A percentile compares a stretch with the other conserved stretches of the same genome.
Evolutionary conservation across 306 rosid genomes (phyloP).

Genomic region (Castanea sativa): DNA sequence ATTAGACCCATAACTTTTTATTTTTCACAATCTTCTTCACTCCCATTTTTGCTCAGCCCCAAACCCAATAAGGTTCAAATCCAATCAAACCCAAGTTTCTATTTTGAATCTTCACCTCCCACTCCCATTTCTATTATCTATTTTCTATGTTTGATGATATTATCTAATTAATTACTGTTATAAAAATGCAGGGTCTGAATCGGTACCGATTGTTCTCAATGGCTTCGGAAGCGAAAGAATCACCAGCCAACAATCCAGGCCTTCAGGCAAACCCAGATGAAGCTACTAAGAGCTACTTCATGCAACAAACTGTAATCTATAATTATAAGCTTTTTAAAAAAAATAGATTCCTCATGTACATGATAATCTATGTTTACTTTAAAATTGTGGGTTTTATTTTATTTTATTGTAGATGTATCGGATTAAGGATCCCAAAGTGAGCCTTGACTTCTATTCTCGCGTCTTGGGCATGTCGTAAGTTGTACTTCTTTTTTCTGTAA

Average conservation of each 20-base stretch:
- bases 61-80: conserved; percentile 48
- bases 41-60: conserved; percentile 35
- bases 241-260: conserved; percentile 70
- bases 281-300: conserved; percentile 77
- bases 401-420: conserved; percentile 53
- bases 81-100: background rate
- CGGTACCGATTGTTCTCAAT: conserved; percentile 59
- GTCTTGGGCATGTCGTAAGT: conserved; percentile 98
- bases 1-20: background rate
- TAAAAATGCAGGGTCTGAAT: conserved; percentile 36
- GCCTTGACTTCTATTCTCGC: conserved; percentile 91
- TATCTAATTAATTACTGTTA: background rate
- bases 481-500: background rate
- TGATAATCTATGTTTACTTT: background rate
- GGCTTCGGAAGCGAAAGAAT: conserved; percentile 74
- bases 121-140: background rate
- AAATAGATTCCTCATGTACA: background rate
- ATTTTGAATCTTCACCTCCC: background rate
- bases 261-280: conserved; percentile 65
- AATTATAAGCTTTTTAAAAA: background rate
- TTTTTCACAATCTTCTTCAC: conserved; percentile 16
- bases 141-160: background rate
- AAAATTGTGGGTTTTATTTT: background rate
- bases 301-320: conserved; percentile 90
- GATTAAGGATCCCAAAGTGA: conserved; percentile 87